These are phyloP conservation scores for Mycena galopus DNA, from an alignment of 768 basidiomycete genomes.

Conservation along the genomic window DNA sequence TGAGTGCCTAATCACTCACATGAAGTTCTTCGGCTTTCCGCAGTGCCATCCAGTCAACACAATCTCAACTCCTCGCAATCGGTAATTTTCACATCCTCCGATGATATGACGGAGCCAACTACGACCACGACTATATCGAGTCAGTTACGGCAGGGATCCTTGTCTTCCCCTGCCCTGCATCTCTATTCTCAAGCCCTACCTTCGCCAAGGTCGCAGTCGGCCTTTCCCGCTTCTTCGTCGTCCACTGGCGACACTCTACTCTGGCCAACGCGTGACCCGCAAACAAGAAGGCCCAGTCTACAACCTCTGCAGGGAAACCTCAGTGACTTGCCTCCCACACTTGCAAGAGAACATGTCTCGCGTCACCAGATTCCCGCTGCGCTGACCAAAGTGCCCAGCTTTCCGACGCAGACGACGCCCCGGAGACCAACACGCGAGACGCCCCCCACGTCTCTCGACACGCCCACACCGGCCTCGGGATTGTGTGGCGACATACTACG, in stretches of 20 bases:
- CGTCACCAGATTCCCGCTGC: conserved; percentile 38
- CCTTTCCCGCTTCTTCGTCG: conserved; percentile 61
- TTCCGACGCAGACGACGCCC: conserved; percentile 52
- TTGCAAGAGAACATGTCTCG: conserved; percentile 44
- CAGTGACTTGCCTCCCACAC: conserved; percentile 48
- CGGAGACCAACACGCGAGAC: conserved; percentile 52
- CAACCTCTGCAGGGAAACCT: conserved; percentile 54
- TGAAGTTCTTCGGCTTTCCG: no score
- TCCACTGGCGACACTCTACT: conserved; percentile 58
- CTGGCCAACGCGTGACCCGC: conserved; percentile 60
- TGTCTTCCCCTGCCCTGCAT: conserved; percentile 82
- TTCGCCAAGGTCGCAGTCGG: conserved; percentile 66
- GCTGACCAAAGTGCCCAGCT: conserved; percentile 40
- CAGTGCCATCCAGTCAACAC: no score
- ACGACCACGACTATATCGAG: no score
- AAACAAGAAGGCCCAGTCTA: conserved; percentile 55
- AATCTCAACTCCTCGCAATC: no score
- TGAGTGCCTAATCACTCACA: no score
- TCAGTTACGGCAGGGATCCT: conserved; percentile 77
- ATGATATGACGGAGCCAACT: no score
- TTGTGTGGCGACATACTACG: conserved; percentile 51
- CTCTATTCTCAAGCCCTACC: conserved; percentile 69
- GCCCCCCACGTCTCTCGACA: conserved; percentile 58
- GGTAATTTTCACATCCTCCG: no score
- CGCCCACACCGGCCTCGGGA: conserved; percentile 59